Evolutionary conservation across 2,329 filamentous ascomycete genomes (phyloP), one percentile per base, ranked within the genome.

Genomic region (Incumbomyces delicatus): DNA sequence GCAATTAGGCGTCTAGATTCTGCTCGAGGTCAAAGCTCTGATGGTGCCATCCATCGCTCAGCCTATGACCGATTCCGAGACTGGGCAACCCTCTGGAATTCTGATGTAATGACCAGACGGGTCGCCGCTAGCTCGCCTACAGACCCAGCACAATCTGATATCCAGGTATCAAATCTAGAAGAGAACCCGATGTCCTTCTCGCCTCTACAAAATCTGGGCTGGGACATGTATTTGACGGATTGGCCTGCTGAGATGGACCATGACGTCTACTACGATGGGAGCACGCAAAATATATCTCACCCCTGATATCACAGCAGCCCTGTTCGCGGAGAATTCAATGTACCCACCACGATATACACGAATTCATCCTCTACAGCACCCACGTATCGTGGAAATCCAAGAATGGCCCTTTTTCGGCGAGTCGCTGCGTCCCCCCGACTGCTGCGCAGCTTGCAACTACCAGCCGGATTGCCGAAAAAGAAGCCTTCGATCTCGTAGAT

Each of bases 41-140:
- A 3, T 13, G 31, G 30, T 14, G 22, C 4, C 5, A 27, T 8
- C 4, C 8, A 27, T 27, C 22, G 22, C 8, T 34, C 30, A 3
- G 41, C 41, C 22, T 43, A 43, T n/a, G 27, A 43, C 14, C 27
- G 18, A 14, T 43, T 43, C 30, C 4, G 30, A 31, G 33, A 43
- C n/a, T 43, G 41, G 41, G 41, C 30, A 5, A 16, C 18, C 4
- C 27, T 43, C 16, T 43, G 41, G 41, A 43, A 43, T 12, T 33
- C 11, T 17, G 29, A 35, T 5, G 22, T n/a, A 13, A 7, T 7
- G 13, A 6, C 6, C 6, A 10, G 13, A 5, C 4, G 10, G n/a
- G 13, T 11, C 13, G 5, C 17, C 13, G 20, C 13, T n/a, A 7
- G 14, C 6, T 13, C 39, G 39, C 29, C 39, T n/a, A 41, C 18